Base-by-base conservation (phyloP, 2,329 filamentous ascomycete genomes). In the Calonectria naviculata region DNA sequence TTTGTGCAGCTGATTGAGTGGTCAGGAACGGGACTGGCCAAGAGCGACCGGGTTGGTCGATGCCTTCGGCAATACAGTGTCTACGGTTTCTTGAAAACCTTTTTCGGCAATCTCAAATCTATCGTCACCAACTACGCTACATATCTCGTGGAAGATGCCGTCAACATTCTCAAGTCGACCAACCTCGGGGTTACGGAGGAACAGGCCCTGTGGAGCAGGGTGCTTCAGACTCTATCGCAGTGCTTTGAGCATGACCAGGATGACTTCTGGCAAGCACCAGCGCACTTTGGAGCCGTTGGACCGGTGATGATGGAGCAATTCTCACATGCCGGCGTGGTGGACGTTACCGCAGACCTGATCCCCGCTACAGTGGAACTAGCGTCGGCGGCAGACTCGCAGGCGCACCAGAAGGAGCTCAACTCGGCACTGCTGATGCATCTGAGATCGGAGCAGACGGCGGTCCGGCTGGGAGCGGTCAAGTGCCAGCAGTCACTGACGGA, bases 401-500 rank as follows among this genome's bases (percentile, higher is more conserved):
- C 97, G 74, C 95, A 98, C 79, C 94, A 97, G 83, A 98, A 97
- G 86, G 91, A 94, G 76, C 89, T 99, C 77, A 98, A 98, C 85
- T 87, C 88, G 5, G 85, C 89, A 2, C 88, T 99, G 70, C 90
- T 98, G 78, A 92, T 91, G 80, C 93, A 93, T 78, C 90, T 98
- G 83, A 91, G 94, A 34, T 91, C 92, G 4, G 92, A 95, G 73
- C 89, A 90, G 67, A 87, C 93, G 9, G 87, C 89, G 28, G 93
- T 96, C 9, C 90, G 97, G 19, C 86, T 98, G 38, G 94, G 94
- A 1, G 95, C 94, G 0, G 92, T 99, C 41, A 92, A 92, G 83
- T 93, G 93, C 76, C 91, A 98, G 85, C 93, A 95, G 80, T 90
- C 89, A 17, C 86, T 98, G 73, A 97, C 95, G 15, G 91, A 93